Base-by-base conservation (phyloP, 2,329 filamentous ascomycete species). In the Fusarium coicis region DNA sequence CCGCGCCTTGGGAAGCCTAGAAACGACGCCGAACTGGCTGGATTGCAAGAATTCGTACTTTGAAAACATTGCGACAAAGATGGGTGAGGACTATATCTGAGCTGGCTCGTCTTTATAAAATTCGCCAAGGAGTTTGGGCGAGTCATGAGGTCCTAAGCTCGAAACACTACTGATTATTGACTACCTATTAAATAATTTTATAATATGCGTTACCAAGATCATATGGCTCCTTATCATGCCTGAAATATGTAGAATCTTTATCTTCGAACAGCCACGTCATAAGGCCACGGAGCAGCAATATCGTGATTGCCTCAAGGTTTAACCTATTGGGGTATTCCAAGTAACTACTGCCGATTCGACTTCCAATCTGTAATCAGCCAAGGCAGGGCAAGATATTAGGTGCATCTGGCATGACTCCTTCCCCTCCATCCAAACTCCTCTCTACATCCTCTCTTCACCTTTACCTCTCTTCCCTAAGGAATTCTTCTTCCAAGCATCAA, bases 31-130 rank as follows among this genome's bases (percentile, higher is more conserved):
- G 47, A 74, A 74, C 42, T 74, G 71, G 63, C 52, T 74, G 18
- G 28, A 61, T 18, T 74, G 54, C 11, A 54, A 63, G 7, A 80
- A 81, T 42, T 89, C 86, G 63, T 82, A 85, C 74, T 91, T 90
- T 75, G 84, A 83, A 52, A 91, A 91, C 76, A 81, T 91, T 55
- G 73, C 56, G 39, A 61, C 54, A 21, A 67, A 70, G 15, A 70
- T 76, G 63, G 23, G 34, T 26, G 37, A 47, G 26, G 26, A 21
- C n/a, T 26, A 34, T 34, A 26, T 52, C n/a, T 52, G n/a, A 52
- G 18, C 30, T 26, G n/a, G 50, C 50, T 37, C 14, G 23, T 28
- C 16, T 28, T 53, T 21, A 53, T 7, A 39, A 16, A 34, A 39
- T 53, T 39, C 34, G 14, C 15, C 34, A 39, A 14, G 23, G 34